A percentile compares a stretch with the other conserved stretches of the same genome.
Evolutionary conservation across 192 early-diverging fungal genomes (phyloP).

Genomic region (Rhizophlyctis rosea): DNA sequence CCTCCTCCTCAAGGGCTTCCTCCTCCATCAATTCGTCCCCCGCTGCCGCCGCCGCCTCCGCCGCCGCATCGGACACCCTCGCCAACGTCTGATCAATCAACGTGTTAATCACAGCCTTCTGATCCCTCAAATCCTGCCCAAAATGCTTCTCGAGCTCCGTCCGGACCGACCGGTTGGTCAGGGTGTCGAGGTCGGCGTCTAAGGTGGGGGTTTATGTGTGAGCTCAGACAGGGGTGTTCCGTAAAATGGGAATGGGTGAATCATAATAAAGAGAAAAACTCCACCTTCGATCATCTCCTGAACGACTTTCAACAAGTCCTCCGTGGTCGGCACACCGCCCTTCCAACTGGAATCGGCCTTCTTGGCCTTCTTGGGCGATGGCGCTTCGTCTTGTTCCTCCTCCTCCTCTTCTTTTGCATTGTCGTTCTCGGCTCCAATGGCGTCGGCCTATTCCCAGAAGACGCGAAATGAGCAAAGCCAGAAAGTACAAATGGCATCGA

Average conservation of each 20-base stretch:
- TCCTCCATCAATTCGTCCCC: too few relatives aligned
- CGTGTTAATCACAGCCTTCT: constrained; percentile 9
- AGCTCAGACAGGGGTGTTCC: background rate
- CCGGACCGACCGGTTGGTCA: constrained; percentile 1
- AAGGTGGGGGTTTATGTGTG: background rate
- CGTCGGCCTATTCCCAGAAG: too few relatives aligned
- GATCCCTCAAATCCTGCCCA: background rate
- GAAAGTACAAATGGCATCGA: too few relatives aligned
- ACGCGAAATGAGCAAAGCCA: too few relatives aligned
- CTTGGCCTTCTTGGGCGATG: too few relatives aligned
- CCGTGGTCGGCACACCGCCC: background rate
- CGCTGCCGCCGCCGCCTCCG: too few relatives aligned
- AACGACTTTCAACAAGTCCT: constrained; percentile 1
- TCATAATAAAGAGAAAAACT: background rate
- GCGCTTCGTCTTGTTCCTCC: too few relatives aligned
- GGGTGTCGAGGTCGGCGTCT: constrained; percentile 4
- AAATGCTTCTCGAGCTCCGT: background rate
- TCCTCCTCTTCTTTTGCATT: too few relatives aligned
- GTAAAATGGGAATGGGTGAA: background rate
- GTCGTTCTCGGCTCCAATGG: too few relatives aligned
- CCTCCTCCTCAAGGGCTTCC: too few relatives aligned
- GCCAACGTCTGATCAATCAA: constrained; percentile 11
- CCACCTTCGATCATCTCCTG: constrained; percentile 4
- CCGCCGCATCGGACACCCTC: too few relatives aligned
- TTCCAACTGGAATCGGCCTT: too few relatives aligned